phyloP scores from a whole-genome alignment of 2,329 filamentous ascomycete genomes.

The Plenodomus biglobosus region DNA sequence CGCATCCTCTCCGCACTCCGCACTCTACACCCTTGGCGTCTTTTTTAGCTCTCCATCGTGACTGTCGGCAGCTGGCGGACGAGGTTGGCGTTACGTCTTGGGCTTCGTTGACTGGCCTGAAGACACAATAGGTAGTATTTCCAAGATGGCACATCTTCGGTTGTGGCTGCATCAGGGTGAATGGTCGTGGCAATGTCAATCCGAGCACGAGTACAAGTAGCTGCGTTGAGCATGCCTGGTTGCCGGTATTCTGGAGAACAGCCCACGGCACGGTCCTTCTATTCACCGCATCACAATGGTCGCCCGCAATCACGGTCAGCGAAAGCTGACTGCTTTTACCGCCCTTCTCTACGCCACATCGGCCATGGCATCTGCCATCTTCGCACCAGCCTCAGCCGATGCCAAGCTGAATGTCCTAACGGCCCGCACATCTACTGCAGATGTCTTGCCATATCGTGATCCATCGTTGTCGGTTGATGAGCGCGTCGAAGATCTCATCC shows the following conservation, averaged over 20 bases:
- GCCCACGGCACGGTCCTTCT: not conserved
- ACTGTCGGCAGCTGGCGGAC: not conserved
- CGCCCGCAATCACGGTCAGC: conserved; percentile 9
- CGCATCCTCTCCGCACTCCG: conserved; percentile 13
- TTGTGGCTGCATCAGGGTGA: conserved; percentile 4
- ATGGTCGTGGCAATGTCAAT: not conserved
- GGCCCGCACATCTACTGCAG: not conserved
- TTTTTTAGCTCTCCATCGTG: not conserved
- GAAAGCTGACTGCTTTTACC: conserved; percentile 15
- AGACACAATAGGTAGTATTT: not conserved
- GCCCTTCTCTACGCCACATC: conserved; percentile 17
- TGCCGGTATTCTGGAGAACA: not conserved
- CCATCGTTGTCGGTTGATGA: conserved; percentile 48
- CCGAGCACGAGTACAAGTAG: conserved; percentile 14
- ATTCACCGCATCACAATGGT: conserved; percentile 10
- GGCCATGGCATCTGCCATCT: conserved; percentile 15
- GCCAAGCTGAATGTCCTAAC: not conserved
- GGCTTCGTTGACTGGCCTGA: not conserved
- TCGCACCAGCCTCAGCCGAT: conserved; percentile 4
- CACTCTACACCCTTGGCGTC: conserved; percentile 1
- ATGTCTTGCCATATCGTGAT: conserved; percentile 37
- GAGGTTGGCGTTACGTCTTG: not conserved
- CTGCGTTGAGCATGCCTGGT: not conserved
- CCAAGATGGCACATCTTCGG: conserved; percentile 6
- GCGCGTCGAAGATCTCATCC: conserved; percentile 50